These are phyloP conservation scores for Eutrema yunnanense DNA, from an alignment of 345 rosid species.

Conservation along the genomic window DNA sequence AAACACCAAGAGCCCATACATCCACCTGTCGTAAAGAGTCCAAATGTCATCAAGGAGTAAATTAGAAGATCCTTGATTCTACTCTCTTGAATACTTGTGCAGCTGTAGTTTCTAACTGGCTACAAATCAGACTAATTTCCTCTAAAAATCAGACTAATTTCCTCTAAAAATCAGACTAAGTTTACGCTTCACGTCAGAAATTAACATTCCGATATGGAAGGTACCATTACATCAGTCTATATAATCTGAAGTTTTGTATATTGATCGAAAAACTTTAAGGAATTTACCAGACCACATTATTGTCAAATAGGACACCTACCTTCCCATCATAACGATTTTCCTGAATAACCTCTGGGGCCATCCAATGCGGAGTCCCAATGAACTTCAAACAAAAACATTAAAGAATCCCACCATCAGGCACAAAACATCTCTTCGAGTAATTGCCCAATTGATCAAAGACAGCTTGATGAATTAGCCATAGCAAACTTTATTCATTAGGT, in stretches of 20 bases:
- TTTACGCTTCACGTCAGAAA: no score
- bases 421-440: background rate
- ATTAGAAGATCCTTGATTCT: background rate
- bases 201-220: background rate
- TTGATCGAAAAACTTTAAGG: background rate
- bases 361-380: conserved; percentile 99
- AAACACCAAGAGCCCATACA: conserved; percentile 99
- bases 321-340: conserved; percentile 99
- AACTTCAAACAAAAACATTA: conserved; percentile 46
- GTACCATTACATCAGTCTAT: background rate
- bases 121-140: background rate
- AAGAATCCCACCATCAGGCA: conserved; percentile 13
- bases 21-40: conserved; percentile 63
- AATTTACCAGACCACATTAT: background rate
- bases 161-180: background rate
- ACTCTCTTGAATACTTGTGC: background rate
- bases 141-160: background rate
- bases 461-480: conserved; percentile 10
- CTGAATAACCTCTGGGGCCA: conserved; percentile 99
- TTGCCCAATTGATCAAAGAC: background rate
- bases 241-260: background rate
- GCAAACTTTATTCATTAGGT: background rate
- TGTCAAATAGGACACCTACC: conserved; percentile 39
- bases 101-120: conserved; percentile 9
- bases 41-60: background rate